Base-by-base conservation (phyloP, 805 yeast species). In the Starmerella davenportii region DNA sequence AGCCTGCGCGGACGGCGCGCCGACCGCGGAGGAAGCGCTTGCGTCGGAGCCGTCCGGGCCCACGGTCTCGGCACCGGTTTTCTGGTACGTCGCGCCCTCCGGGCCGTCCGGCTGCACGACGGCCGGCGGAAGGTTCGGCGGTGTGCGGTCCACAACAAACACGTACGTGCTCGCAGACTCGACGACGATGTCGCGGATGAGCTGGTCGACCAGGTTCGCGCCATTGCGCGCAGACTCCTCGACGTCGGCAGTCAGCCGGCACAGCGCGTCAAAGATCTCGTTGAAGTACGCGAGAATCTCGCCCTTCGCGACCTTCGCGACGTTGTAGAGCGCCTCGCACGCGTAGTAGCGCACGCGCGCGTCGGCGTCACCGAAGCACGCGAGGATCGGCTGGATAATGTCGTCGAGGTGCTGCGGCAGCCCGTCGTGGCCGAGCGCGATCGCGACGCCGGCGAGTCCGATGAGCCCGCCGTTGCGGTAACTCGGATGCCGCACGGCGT, bases 291-390 rank as follows among this genome's bases (percentile, higher is more conserved):
- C 63, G 43, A 90, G 62, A 18, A 90, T 80, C 58, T 90, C 96
- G 21, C 96, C 96, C 48, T 93, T 74, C 3, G 96, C 93, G 17
- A 90, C 92, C 53, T 90, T 90, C 35, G 96, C 93, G 34, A 90
- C 85, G 58, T 90, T 90, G 59, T 90, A 90, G 43, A 90, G 65
- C 35, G 93, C 78, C 53, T 90, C 98, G 61, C 96, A 90, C 0
- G 98, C 95, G 56, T 84, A 90, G 52, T 90, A 90, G 39, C 98
- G 67, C 7, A 90, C 98, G 48, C 93, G 72, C n/a, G 94, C 87
- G 56, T 90, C 95, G 43, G 90, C 94, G 53, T 90, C 98, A 36
- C 93, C 87, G 56, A 90, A 90, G 42, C 95, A 87, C 0, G 95
- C 87, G 49, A 90, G 64, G 13, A 90, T 93, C 0, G 98, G 95